Evolutionary conservation across 2,329 filamentous ascomycete genomes (phyloP), one percentile per base, ranked within the genome.

Genomic region (Thelonectria blattea): DNA sequence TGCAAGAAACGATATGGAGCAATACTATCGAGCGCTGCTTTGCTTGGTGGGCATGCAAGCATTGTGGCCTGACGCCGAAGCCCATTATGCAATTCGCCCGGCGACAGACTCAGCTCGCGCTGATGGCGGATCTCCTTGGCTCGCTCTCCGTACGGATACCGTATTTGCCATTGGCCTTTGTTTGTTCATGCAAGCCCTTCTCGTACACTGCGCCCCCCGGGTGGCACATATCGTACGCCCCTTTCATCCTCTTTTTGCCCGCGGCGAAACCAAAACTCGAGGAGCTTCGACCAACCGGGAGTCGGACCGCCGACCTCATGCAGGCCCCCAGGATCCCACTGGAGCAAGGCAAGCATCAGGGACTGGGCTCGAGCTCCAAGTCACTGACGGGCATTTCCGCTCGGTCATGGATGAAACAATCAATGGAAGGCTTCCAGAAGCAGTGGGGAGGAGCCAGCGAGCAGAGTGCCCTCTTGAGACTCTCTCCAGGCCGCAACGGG

Each of bases 401-500:
- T 50, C 51, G 55, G 55, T 46, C 10, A 17, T 30, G 39, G 45
- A 37, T 69, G 65, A 67, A 70, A 70, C 68, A 70, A 64, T 56
- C 55, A 18, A 71, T 68, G 53, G 68, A 71, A 71, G 61, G 48
- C 64, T 71, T 71, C 68, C 64, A 71, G 68, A 71, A 71, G 68
- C 58, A 69, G 68, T 70, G 68, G 34, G 68, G 63, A 56, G 42
- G 49, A 11, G 37, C 57, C 48, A 20, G 39, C 17, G 45, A 34
- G 39, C 39, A 37, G 47, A 17, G 46, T 22, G 34, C 53, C 30
- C 45, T 47, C 34, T 17, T 27, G 54, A 53, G 55, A 41, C 24
- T 52, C 32, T 52, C 32, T 55, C 65, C 68, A 67, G 65, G 66
- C 66, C 68, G 64, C 55, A 58, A 46, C 41, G 52, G 52, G 48